Conservation (phyloP, 2,329 filamentous ascomycete species). For the Microsporum audouinii region DNA sequence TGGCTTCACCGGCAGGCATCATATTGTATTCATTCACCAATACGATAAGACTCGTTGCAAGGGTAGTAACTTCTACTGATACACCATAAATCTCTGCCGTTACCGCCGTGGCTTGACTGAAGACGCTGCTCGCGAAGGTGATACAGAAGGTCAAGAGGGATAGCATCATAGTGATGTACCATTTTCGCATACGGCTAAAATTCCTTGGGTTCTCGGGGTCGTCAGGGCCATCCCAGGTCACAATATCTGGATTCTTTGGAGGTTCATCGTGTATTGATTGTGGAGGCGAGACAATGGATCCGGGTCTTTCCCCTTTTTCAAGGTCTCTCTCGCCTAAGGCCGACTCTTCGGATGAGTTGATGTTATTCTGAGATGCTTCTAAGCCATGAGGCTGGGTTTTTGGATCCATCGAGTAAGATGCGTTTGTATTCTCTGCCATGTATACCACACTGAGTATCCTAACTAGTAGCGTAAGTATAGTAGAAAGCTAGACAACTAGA, state of each 20-base stretch:
- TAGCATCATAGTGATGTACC: constrained; percentile 33
- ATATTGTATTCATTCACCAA: constrained; percentile 16
- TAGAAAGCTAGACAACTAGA: background rate
- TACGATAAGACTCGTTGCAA: constrained; percentile 42
- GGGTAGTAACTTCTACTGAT: constrained; percentile 37
- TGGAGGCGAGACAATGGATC: background rate
- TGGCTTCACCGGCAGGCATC: background rate
- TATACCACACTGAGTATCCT: background rate
- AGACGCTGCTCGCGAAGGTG: constrained; percentile 39
- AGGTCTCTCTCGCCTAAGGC: background rate
- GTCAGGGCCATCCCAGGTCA: constrained; percentile 61
- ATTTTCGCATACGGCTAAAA: constrained; percentile 43
- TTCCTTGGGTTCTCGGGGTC: constrained; percentile 67
- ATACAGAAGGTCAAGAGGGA: constrained; percentile 37
- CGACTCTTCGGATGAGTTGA: background rate
- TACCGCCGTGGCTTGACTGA: constrained; percentile 32
- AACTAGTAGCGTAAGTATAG: background rate
- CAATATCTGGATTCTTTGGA: constrained; percentile 36
- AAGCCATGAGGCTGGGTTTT: background rate
- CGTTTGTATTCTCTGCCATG: background rate
- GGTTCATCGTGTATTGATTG: background rate
- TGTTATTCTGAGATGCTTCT: background rate
- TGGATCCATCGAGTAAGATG: background rate
- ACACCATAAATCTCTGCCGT: constrained; percentile 37
- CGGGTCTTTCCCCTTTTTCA: background rate